Evolutionary conservation across 2,329 filamentous ascomycete genomes (phyloP).

Genomic region (Aplosporella prunicola): DNA sequence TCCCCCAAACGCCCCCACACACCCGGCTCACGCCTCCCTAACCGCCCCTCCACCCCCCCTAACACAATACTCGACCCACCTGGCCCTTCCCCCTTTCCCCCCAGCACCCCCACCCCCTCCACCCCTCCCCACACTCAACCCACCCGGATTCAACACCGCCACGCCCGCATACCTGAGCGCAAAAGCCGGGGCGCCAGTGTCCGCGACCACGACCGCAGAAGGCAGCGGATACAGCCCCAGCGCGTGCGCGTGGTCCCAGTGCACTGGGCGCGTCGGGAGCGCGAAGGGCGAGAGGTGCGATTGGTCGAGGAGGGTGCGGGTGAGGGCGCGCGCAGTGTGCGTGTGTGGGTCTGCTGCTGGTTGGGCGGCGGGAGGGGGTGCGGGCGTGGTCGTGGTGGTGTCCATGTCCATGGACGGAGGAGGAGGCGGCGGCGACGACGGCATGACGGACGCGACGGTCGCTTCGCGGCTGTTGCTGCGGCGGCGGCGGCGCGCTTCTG

Average conservation of each 20-base stretch:
- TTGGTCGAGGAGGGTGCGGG: constrained; percentile 88
- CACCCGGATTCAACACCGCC: constrained; percentile 87
- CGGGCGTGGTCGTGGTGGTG: constrained; percentile 21
- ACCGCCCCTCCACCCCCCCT: constrained; percentile 20
- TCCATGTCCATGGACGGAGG: constrained; percentile 33
- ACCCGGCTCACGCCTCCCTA: no score
- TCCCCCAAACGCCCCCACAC: no score
- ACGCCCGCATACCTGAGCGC: constrained; percentile 90
- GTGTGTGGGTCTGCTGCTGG: constrained; percentile 21
- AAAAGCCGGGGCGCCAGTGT: constrained; percentile 73
- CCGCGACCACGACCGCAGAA: constrained; percentile 71
- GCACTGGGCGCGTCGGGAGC: constrained; percentile 64
- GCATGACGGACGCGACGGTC: constrained; percentile 15
- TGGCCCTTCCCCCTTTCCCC: constrained; percentile 54
- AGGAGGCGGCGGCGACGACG: constrained; percentile 26
- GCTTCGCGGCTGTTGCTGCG: constrained; percentile 24
- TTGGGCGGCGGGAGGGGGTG: constrained; percentile 18
- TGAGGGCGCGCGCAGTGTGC: constrained; percentile 60
- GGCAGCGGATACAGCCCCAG: constrained; percentile 83
- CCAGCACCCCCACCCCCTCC: no score
- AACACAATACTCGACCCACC: constrained; percentile 76
- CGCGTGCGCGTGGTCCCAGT: constrained; percentile 77
- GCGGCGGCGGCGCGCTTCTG: constrained; percentile 31
- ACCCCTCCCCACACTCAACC: constrained; percentile 48
- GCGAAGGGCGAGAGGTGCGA: constrained; percentile 82